phyloP scores from a whole-genome alignment of 202 grass and related monocot genomes.

The Musa balbisiana region DNA sequence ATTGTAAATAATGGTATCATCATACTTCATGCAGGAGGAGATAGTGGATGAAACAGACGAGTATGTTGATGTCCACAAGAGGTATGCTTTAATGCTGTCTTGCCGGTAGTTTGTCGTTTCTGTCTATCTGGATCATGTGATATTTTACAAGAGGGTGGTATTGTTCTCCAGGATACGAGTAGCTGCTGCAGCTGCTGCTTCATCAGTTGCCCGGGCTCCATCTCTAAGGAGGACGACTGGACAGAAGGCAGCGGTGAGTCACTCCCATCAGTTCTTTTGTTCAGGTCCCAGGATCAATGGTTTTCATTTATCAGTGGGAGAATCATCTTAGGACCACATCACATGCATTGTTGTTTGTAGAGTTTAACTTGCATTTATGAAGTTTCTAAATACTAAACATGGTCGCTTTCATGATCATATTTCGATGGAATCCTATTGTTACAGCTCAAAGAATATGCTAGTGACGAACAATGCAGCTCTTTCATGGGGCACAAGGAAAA shows the following conservation, averaged over 20 bases:
- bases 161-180: conserved; percentile 63
- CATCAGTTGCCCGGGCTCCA: conserved; percentile 84
- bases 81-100: conserved; percentile 27
- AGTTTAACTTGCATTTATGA: too few species aligned
- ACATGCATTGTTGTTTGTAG: too few species aligned
- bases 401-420: too few species aligned
- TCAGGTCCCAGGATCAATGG: background rate
- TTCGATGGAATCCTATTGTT: too few species aligned
- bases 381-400: too few species aligned
- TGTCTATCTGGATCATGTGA: background rate
- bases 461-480: too few species aligned
- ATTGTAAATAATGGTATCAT: background rate
- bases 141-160: background rate
- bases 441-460: too few species aligned
- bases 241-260: conserved; percentile 72
- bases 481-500: too few species aligned
- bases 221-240: conserved; percentile 69
- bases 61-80: conserved; percentile 99
- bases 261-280: conserved; percentile 1
- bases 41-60: conserved; percentile 98
- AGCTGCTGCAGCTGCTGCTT: conserved; percentile 76
- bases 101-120: conserved; percentile 3
- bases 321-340: too few species aligned
- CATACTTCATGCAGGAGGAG: conserved; percentile 55
- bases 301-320: background rate